Evolutionary conservation across 2,329 filamentous ascomycete species (phyloP), one percentile per base, ranked within the genome.

Genomic region (Botrytis pseudocinerea): DNA sequence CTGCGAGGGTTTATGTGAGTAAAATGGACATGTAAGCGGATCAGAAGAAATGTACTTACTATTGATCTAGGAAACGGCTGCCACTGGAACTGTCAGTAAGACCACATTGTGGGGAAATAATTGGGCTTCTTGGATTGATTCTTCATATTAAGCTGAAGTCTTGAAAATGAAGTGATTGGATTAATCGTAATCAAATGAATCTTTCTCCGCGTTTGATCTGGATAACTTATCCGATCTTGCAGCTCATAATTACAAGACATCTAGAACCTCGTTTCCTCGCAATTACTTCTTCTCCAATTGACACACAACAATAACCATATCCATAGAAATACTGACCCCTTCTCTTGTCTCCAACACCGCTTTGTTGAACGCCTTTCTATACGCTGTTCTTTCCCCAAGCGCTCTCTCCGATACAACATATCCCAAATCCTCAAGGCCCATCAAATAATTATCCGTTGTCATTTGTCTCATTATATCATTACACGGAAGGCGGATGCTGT

Each of bases 41-140:
- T 32, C 2, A 16, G 9, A 2, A 10, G 20, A 20, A 18, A 2
- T 2, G 7, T 32, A n/a, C 59, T 40, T 32, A 51, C 20, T 32
- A 44, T 51, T 10, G 12, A 40, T 51, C 2, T n/a, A 65, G 69
- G 60, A 71, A 71, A 65, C 69, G 38, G n/a, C 20, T 20, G 69
- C 60, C 12, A 71, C 60, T 3, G 69, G 42, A 12, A 38, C 35
- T 4, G 44, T 71, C 7, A 65, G n/a, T 12, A 65, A 65, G n/a
- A 54, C 20, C 10, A 57, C 60, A 22, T n/a, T 71, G 35, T 71
- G 60, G 69, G 69, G 46, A 20, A 42, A 9, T 7, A 42, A 65
- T 3, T 71, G 69, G 69, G 59, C 25, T 25, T 64, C 42, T 44
- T 71, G 69, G 60, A 5, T 71, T 57, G 69, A 71, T 44, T 44